These are phyloP conservation scores for Strigomonas culicis DNA, from an alignment of 208 protist species.

Conservation along the genomic window DNA sequence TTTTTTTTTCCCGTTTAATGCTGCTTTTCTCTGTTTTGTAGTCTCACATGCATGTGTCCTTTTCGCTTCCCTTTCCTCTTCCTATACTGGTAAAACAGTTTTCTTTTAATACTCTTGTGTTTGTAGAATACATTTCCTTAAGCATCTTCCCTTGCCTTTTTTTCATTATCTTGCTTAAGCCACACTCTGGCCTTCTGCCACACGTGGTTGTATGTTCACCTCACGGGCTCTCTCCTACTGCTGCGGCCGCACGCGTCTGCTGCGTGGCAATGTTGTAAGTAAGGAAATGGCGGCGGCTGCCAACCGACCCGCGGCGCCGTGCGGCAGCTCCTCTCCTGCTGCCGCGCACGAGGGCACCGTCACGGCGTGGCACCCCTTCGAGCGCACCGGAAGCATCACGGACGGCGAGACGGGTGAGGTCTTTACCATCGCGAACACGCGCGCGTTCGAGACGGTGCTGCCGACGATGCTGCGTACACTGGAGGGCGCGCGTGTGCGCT, in stretches of 20 bases:
- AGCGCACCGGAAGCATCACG: constrained; percentile 61
- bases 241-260: background rate
- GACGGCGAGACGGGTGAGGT: constrained; percentile 38
- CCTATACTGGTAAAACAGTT: no score
- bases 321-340: background rate
- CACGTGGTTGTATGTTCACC: background rate
- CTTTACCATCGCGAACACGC: constrained; percentile 66
- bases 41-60: background rate
- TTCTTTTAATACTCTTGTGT: no score
- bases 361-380: constrained; percentile 72
- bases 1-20: constrained; percentile 11
- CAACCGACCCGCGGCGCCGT: no score
- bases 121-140: constrained; percentile 8
- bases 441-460: constrained; percentile 85
- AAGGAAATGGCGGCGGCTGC: background rate
- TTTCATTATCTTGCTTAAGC: constrained; percentile 14
- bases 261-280: background rate
- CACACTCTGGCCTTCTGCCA: background rate
- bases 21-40: constrained; percentile 10
- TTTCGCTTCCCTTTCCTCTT: no score
- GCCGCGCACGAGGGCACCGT: constrained; percentile 33
- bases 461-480: constrained; percentile 63
- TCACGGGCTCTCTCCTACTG: background rate
- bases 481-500: constrained; percentile 61
- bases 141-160: constrained; percentile 1